Percentiles rank a stretch among this genome's conserved stretches.
These are phyloP conservation scores for Sordariomycetes sp. DNA, from an alignment of 2,329 filamentous ascomycete genomes.

Conservation along the genomic window DNA sequence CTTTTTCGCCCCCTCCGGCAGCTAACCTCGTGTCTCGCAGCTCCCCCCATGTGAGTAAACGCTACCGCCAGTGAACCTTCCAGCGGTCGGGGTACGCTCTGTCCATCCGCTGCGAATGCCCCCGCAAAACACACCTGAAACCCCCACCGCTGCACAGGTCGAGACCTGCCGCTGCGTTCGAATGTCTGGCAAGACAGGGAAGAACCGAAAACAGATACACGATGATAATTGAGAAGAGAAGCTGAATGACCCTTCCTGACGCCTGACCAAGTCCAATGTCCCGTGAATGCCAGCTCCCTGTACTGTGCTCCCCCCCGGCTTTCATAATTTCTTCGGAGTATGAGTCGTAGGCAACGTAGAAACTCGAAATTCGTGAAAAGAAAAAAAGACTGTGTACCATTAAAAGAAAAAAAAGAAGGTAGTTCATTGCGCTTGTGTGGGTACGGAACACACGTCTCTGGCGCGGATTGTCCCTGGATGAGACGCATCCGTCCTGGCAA, in stretches of 20 bases:
- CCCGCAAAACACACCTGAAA: background rate
- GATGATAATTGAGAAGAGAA: background rate
- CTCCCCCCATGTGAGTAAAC: background rate
- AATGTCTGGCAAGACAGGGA: background rate
- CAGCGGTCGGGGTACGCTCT: background rate
- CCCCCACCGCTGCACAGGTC: background rate
- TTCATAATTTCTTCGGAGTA: background rate
- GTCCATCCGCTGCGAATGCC: background rate
- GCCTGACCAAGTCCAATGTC: slow-evolving; percentile 2
- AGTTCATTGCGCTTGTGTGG: too few relatives aligned
- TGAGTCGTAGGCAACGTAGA: slow-evolving; percentile 3
- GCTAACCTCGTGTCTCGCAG: background rate
- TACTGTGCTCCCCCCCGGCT: slow-evolving; percentile 1
- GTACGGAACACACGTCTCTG: background rate
- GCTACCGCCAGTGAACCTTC: background rate
- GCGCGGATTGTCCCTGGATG: background rate
- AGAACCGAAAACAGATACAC: background rate
- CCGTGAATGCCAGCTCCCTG: slow-evolving; percentile 2
- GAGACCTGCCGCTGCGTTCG: background rate
- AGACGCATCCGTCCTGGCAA: background rate
- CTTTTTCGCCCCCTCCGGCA: background rate
- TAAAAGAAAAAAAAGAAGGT: background rate
- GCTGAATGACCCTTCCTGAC: background rate
- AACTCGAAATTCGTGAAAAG: slow-evolving; percentile 2
- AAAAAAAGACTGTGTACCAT: background rate